Percentiles rank a stretch among this genome's conserved stretches.
These are phyloP conservation scores for Pichia sporocuriosa DNA, from an alignment of 805 yeast species.

Conservation along the genomic window DNA sequence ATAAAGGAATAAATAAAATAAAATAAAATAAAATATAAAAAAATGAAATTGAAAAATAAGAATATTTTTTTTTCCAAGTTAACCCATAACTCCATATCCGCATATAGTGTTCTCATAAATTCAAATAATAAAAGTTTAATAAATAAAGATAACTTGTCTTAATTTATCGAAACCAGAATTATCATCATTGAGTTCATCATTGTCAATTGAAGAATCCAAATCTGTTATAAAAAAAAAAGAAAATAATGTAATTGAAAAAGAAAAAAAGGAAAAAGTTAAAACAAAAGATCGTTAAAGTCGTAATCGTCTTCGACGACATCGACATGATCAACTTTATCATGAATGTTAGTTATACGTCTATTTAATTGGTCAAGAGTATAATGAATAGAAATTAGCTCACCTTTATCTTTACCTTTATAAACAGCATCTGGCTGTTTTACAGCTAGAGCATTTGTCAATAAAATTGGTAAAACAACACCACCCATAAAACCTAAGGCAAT, in stretches of 20 bases:
- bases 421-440: constrained; percentile 6
- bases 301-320: constrained; percentile 13
- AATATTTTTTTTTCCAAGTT: too few species aligned
- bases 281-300: constrained; percentile 11
- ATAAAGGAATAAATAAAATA: neutral
- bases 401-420: constrained; percentile 10
- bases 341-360: constrained; percentile 15
- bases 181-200: neutral
- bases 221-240: neutral
- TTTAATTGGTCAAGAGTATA: constrained; percentile 8
- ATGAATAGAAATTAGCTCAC: constrained; percentile 13
- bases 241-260: neutral
- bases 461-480: constrained; percentile 15
- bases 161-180: neutral
- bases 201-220: neutral
- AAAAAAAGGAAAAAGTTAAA: constrained; percentile 8
- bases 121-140: too few species aligned
- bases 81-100: constrained; percentile 4
- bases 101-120: constrained; percentile 1
- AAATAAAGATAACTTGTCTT: constrained; percentile 2
- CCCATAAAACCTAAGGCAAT: constrained; percentile 16
- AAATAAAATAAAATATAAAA: neutral
- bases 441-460: constrained; percentile 12
- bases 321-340: constrained; percentile 12
- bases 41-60: neutral